phyloP scores from a whole-genome alignment of 2,329 filamentous ascomycete species.

The Dendryphion nanum region DNA sequence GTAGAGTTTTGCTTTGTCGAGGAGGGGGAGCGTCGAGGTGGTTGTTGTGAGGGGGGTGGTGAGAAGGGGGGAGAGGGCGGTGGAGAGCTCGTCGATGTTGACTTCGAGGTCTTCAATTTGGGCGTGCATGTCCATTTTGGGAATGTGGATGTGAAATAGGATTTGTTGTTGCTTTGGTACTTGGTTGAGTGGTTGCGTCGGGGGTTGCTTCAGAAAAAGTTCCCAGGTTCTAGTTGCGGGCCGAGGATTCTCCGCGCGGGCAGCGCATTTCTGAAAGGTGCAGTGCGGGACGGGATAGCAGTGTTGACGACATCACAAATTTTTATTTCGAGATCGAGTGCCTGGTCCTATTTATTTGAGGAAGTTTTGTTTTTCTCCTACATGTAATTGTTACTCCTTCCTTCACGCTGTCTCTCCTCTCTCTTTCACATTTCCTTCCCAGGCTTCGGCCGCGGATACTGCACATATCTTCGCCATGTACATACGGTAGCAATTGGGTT shows the following conservation, averaged over 20 bases:
- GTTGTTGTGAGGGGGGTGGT: slow-evolving; percentile 62
- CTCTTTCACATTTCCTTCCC: slow-evolving; percentile 36
- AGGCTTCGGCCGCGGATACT: slow-evolving; percentile 49
- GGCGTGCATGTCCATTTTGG: slow-evolving; percentile 23
- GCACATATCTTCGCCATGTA: slow-evolving; percentile 39
- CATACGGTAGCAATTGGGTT: slow-evolving; percentile 40
- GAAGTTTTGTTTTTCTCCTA: no score
- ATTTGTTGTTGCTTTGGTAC: no score
- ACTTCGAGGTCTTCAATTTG: slow-evolving; percentile 72
- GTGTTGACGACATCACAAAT: no score
- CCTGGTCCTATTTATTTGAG: no score
- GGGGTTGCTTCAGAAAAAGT: no score
- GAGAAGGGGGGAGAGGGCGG: slow-evolving; percentile 71
- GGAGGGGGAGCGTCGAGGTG: slow-evolving; percentile 77
- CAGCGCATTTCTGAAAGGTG: no score
- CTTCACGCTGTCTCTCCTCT: slow-evolving; percentile 47
- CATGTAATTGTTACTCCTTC: no score
- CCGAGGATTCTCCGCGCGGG: slow-evolving; percentile 10
- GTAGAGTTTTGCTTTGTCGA: slow-evolving; percentile 93
- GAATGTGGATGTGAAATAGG: neutral
- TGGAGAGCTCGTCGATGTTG: slow-evolving; percentile 76
- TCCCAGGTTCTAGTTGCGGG: no score
- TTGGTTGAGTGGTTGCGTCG: no score
- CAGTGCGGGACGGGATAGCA: no score
- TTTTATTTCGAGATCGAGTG: no score